A percentile compares a stretch with the other conserved stretches of the same genome.
These are phyloP conservation scores for Aethionema arabicum DNA, from an alignment of 345 rosid genomes.

Conservation along the genomic window DNA sequence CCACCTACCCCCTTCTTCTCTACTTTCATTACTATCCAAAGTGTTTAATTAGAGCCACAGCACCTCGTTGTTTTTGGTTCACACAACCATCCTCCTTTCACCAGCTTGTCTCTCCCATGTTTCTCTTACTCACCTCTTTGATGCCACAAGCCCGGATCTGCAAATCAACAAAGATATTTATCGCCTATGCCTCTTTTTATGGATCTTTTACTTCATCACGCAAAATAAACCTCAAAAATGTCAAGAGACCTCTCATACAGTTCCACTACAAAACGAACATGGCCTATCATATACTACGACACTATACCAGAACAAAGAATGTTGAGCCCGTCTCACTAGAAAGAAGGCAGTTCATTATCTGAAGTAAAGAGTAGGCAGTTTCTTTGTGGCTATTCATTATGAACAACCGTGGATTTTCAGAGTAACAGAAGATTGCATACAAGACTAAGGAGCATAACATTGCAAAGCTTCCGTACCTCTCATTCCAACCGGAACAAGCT, in stretches of 20 bases:
- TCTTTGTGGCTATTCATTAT: neutral
- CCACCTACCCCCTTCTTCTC: neutral
- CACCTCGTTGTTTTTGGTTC: constrained; percentile 26
- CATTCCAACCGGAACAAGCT: constrained; percentile 49
- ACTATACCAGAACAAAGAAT: neutral
- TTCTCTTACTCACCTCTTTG: constrained; percentile 25
- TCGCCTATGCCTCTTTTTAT: neutral
- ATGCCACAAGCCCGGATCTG: constrained; percentile 36
- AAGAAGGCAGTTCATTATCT: neutral
- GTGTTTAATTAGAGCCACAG: constrained; percentile 18
- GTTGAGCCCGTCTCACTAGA: neutral
- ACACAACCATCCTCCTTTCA: constrained; percentile 11
- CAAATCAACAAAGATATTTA: constrained; percentile 15
- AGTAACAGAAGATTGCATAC: neutral
- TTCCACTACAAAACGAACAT: neutral
- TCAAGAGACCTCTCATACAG: neutral
- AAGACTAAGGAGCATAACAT: constrained; percentile 9
- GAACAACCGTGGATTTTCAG: neutral
- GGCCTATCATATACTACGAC: constrained; percentile 1
- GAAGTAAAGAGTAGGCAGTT: neutral
- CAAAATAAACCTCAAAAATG: constrained; percentile 12
- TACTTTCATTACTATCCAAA: constrained; percentile 11
- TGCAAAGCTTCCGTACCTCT: constrained; percentile 41
- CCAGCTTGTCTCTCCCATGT: neutral
- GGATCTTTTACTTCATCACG: constrained; percentile 6